These are phyloP conservation scores for Aaosphaeria arxii DNA, from an alignment of 2,329 filamentous ascomycete species.

Conservation along the genomic window DNA sequence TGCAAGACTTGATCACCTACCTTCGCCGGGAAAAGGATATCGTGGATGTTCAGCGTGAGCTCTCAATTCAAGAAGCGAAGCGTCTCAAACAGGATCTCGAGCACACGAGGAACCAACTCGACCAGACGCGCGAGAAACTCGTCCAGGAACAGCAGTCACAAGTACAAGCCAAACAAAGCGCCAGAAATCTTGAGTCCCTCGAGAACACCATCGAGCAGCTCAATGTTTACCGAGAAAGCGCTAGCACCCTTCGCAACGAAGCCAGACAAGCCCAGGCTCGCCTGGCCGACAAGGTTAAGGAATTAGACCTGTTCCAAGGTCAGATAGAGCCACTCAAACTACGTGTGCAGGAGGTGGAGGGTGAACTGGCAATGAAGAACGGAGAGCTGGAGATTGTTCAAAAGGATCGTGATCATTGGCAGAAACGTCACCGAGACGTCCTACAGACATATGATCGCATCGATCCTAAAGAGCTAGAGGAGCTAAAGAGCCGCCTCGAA, in stretches of 20 bases:
- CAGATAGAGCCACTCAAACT: constrained; percentile 80
- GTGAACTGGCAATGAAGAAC: constrained; percentile 74
- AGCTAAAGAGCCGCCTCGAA: constrained; percentile 75
- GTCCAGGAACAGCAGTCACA: constrained; percentile 82
- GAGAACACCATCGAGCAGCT: constrained; percentile 95
- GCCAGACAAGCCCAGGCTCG: constrained; percentile 74
- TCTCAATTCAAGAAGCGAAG: constrained; percentile 84
- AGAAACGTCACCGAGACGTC: constrained; percentile 93
- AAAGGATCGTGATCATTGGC: constrained; percentile 90
- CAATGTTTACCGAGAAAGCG: constrained; percentile 94
- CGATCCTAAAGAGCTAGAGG: constrained; percentile 88
- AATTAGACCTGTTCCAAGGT: constrained; percentile 69
- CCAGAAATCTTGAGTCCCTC: constrained; percentile 80
- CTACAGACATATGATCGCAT: constrained; percentile 94
- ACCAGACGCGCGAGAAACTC: constrained; percentile 83
- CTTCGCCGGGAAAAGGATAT: constrained; percentile 96
- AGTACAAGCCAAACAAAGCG: constrained; percentile 68
- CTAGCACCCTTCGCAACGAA: constrained; percentile 84
- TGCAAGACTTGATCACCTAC: constrained; percentile 89
- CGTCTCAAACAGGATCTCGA: constrained; percentile 87
- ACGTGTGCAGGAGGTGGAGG: constrained; percentile 78
- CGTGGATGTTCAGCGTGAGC: constrained; percentile 89
- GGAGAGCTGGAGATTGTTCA: constrained; percentile 86
- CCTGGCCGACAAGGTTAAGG: constrained; percentile 69
- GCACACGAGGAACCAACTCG: constrained; percentile 81